These are phyloP conservation scores for Cydonia oblonga DNA, from an alignment of 331 rosid genomes.

Conservation along the genomic window DNA sequence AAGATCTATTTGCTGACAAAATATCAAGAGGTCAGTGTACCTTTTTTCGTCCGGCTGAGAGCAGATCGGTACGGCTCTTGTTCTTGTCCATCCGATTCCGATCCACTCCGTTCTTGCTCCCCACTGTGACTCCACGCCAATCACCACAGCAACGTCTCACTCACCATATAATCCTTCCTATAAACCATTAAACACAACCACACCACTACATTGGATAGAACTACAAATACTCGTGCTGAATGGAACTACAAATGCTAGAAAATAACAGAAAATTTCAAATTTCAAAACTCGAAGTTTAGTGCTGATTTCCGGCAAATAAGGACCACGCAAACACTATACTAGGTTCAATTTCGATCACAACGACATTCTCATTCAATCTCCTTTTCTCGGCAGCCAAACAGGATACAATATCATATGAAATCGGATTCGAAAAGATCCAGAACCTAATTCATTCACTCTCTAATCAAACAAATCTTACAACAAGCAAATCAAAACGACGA, in stretches of 20 bases:
- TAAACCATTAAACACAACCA: slow-evolving; percentile 2
- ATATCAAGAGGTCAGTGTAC: slow-evolving; percentile 13
- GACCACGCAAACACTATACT: background rate
- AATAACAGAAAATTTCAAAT: background rate
- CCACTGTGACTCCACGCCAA: slow-evolving; percentile 26
- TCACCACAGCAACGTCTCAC: slow-evolving; percentile 15
- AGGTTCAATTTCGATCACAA: background rate
- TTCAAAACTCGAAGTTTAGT: background rate
- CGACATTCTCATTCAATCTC: background rate
- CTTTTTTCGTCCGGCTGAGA: slow-evolving; percentile 80
- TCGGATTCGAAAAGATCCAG: background rate
- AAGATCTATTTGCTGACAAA: background rate
- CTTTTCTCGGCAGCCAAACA: background rate
- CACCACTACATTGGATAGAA: background rate
- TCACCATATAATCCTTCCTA: slow-evolving; percentile 30
- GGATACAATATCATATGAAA: background rate
- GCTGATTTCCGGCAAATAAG: background rate
- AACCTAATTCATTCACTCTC: background rate
- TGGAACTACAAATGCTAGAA: background rate
- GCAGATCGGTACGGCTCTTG: slow-evolving; percentile 93
- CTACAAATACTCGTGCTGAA: background rate
- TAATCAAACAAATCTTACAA: background rate
- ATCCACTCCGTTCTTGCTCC: slow-evolving; percentile 44
- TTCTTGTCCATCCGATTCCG: slow-evolving; percentile 85
- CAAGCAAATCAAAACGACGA: background rate